Evolutionary conservation across 1,284 basidiomycete species (phyloP), one percentile per base, ranked within the genome.

Genomic region (Melampsora abietis-canadensis): DNA sequence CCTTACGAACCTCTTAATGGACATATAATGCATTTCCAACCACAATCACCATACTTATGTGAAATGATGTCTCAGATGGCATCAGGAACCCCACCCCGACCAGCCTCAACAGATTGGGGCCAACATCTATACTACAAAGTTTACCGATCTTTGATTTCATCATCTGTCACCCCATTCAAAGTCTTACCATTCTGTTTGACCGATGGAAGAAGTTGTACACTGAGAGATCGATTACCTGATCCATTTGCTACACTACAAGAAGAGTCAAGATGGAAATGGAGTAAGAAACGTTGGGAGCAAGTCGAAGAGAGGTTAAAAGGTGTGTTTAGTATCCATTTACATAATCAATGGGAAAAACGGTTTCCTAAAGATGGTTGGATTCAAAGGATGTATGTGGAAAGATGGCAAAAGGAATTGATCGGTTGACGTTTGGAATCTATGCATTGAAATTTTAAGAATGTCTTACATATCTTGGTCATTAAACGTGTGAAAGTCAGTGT

Each of bases 41-140:
- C 87, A 80, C 87, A 89, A 81, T 95, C 92, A 8, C 92, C 93
- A 0, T 96, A 95, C 83, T 88, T 96, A 34, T 96, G 94, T 84
- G 92, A 95, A 83, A 91, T 92, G 17, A 93, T 96, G 84, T 88
- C 94, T 81, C 86, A 94, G 80, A 94, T 97, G 88, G 84, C 86
- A 0, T 87, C 86, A 24, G 89, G 89, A 3, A 84, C 87, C 0
- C 85, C 89, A 0, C 93, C 93, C 0, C 86, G 88, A 17, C 84
- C 88, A 15, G 88, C 88, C 54, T 89, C 91, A 30, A 92, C 92
- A 10, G 92, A 94, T 82, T 96, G 93, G 93, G 94, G 94, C 19
- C 88, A 92, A 0, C 85, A 89, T 47, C 87, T 96, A 69, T 95
- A 97, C 83, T 85, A 90, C 79, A 91, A 91, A 78, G 87, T 94